Evolutionary conservation across 768 basidiomycete genomes (phyloP).

Genomic region (Glaciozyma martinii): DNA sequence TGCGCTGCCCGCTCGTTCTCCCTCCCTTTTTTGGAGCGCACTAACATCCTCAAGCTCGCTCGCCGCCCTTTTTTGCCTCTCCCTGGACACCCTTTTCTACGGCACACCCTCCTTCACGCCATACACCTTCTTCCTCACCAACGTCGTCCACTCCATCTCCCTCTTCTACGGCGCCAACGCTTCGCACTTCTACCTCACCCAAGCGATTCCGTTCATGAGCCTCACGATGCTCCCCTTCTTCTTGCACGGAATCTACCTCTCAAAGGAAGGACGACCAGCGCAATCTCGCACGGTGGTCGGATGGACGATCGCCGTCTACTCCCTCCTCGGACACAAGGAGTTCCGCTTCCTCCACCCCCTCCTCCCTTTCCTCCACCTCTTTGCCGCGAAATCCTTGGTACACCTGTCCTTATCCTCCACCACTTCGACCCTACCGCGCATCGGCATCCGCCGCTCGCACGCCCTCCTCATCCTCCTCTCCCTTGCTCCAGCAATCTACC

Average conservation of each 20-base stretch:
- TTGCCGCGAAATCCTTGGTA: conserved; percentile 64
- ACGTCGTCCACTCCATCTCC: conserved; percentile 67
- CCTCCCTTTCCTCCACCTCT: conserved; percentile 69
- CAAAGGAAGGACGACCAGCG: neutral
- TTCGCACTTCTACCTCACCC: conserved; percentile 82
- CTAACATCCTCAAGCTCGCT: neutral
- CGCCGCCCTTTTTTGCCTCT: conserved; percentile 32
- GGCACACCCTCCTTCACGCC: conserved; percentile 58
- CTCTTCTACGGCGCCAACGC: conserved; percentile 81
- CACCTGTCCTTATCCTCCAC: conserved; percentile 39
- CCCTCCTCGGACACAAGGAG: conserved; percentile 84
- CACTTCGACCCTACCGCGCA: neutral
- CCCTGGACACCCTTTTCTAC: conserved; percentile 65
- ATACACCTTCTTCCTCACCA: conserved; percentile 71
- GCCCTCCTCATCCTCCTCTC: conserved; percentile 1
- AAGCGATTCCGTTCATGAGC: conserved; percentile 74
- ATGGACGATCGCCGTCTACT: conserved; percentile 38
- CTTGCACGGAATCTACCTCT: conserved; percentile 47
- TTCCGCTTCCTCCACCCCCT: conserved; percentile 94
- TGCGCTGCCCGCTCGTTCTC: neutral
- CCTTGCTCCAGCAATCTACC: conserved; percentile 15
- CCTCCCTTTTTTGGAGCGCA: neutral
- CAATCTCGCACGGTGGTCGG: neutral
- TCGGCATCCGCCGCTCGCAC: neutral
- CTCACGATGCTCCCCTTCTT: conserved; percentile 65